Evolutionary conservation across 2,329 filamentous ascomycete species (phyloP).

Genomic region (Cercospora nicotianae): DNA sequence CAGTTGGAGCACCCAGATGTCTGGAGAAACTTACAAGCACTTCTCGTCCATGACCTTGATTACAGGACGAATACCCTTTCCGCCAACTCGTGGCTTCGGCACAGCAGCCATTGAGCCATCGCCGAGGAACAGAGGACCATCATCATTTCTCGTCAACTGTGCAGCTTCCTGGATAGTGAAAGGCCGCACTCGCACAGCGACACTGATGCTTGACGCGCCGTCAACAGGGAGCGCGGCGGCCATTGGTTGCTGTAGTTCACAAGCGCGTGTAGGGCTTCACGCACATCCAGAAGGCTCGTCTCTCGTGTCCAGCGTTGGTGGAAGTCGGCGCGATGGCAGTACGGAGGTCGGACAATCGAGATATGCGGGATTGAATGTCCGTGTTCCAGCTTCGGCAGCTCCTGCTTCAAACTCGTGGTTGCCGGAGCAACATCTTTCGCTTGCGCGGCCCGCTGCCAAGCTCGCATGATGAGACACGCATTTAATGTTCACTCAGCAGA

Average conservation of each 20-base stretch:
- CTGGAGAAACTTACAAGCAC: constrained; percentile 69
- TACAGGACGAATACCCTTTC: constrained; percentile 84
- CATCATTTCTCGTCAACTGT: constrained; percentile 77
- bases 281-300: constrained; percentile 4
- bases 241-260: constrained; percentile 16
- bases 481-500: no score
- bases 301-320: not conserved
- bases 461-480: not conserved
- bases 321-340: not conserved
- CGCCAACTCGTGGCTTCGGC: constrained; percentile 78
- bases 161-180: constrained; percentile 90
- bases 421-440: not conserved
- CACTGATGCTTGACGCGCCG: constrained; percentile 53
- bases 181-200: constrained; percentile 62
- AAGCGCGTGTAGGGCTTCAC: constrained; percentile 11
- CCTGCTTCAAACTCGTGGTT: not conserved
- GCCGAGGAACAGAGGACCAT: constrained; percentile 88
- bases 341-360: not conserved
- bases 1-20: not conserved
- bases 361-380: not conserved
- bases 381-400: not conserved
- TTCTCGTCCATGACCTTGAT: constrained; percentile 96
- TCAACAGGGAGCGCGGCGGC: constrained; percentile 29
- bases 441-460: not conserved
- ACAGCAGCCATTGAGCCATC: constrained; percentile 90